Percentiles rank a stretch among this genome's conserved stretches.
Conservation (phyloP, 2,329 filamentous ascomycete genomes). For the Penicillium sp. region DNA sequence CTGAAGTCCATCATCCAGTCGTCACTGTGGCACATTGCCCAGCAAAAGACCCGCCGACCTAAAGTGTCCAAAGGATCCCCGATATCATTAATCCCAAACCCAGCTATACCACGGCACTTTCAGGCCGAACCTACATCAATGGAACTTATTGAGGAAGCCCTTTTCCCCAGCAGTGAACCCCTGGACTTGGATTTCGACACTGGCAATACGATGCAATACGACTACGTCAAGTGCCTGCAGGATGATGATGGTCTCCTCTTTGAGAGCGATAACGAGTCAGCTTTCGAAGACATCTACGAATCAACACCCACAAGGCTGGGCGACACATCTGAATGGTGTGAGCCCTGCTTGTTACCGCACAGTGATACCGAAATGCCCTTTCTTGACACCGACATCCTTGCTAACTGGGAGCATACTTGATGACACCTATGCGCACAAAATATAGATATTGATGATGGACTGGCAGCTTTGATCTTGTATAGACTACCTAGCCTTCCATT, state of each 20-base stretch:
- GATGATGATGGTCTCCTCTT: neutral
- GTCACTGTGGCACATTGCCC: constrained; percentile 32
- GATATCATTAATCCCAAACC: neutral
- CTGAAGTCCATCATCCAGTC: constrained; percentile 22
- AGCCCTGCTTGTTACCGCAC: neutral
- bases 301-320: neutral
- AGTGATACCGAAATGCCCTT: neutral
- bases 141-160: neutral
- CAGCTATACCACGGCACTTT: no score
- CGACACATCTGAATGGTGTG: neutral
- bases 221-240: neutral
- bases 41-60: constrained; percentile 21
- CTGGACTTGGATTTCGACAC: neutral
- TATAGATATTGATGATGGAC: neutral
- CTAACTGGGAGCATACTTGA: neutral
- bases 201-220: neutral
- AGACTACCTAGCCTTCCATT: neutral
- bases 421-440: neutral
- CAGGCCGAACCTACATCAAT: neutral
- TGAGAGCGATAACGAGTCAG: neutral
- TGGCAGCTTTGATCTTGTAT: neutral
- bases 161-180: neutral
- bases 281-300: neutral
- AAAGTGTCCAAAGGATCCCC: neutral
- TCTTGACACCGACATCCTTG: neutral